A percentile compares a stretch with the other conserved stretches of the same genome.
Conservation (phyloP, 257 asterid genomes). For the Ehretia macrophylla region DNA sequence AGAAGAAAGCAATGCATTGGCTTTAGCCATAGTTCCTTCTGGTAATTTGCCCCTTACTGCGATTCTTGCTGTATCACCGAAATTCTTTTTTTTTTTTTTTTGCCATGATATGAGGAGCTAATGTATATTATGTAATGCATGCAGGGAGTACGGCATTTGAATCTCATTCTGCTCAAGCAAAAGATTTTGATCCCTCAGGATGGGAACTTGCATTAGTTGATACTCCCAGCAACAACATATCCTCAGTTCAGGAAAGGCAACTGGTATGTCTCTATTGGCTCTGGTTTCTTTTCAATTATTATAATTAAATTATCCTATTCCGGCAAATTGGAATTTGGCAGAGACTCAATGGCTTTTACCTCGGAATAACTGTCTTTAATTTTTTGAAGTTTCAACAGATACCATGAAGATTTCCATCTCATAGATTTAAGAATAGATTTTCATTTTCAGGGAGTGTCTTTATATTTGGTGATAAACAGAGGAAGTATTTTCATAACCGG, state of each 20-base stretch:
- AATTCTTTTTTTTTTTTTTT: slow-evolving; percentile 7
- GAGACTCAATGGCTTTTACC: background rate
- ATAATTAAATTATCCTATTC: no score
- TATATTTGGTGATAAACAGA: no score
- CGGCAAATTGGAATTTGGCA: no score
- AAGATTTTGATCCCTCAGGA: slow-evolving; percentile 70
- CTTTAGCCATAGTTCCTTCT: slow-evolving; percentile 84
- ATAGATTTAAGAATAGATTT: no score
- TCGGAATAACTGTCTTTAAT: background rate
- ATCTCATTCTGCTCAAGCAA: slow-evolving; percentile 42
- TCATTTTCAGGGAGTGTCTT: no score
- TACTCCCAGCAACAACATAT: slow-evolving; percentile 80
- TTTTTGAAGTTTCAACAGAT: no score
- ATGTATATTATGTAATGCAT: slow-evolving; percentile 7
- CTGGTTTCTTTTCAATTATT: no score
- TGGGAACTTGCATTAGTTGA: slow-evolving; percentile 98
- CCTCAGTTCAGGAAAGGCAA: slow-evolving; percentile 81
- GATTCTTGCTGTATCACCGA: background rate
- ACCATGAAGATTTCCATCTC: no score
- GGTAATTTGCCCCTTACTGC: slow-evolving; percentile 36
- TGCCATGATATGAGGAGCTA: slow-evolving; percentile 1
- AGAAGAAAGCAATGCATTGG: slow-evolving; percentile 88
- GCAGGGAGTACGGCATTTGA: slow-evolving; percentile 59
- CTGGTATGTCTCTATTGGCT: slow-evolving; percentile 39
- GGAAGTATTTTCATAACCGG: no score